Base-by-base conservation (phyloP, 768 basidiomycete genomes). In the Stropharia rugosoannulata region DNA sequence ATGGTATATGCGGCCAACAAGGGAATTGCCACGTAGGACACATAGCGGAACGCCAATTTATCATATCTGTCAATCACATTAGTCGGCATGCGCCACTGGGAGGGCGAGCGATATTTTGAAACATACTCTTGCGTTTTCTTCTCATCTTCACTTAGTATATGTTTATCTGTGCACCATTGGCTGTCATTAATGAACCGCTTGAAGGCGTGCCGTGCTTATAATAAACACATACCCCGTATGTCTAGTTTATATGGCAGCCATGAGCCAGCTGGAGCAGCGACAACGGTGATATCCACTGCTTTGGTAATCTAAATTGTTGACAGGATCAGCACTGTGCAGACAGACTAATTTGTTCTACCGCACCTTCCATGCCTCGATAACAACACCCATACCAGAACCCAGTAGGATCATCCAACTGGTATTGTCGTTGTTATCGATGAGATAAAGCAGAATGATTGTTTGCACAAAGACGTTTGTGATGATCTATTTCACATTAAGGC, bases 371-470 rank as follows among this genome's bases (percentile, higher is more conserved):
- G 92, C 94, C 72, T 98, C 96, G 55, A 93, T 84, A 29, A 91
- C 62, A 41, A 91, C 81, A 41, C 92, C 90, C 68, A 85, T 81
- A 9, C 90, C 92, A 53, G 90, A 92, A 4, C 90, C 87, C 70
- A 94, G 81, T 22, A 98, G 80, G 70, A 98, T 98, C 93, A 98
- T 98, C 89, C 93, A 96, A 64, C 89, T 93, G 29, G 96, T 99
- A 68, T 98, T 91, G 51, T 92, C 87, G 62, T 91, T 93, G 69
- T 95, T 95, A 74, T 97, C 95, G 63, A 95, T 86, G 62, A 98
- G 87, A 73, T 97, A 98, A 16, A 98, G 79, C 32, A 96, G 77
- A 64, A 97, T 87, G 64, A 98, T 78, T 27, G 89, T 69, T 76
- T 95, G 91, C n/a, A 95, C 90, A 67, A 98, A 85, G 59, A 95